Base-by-base conservation (phyloP, 805 yeast species). In the Sungouiozyma intestinalis region DNA sequence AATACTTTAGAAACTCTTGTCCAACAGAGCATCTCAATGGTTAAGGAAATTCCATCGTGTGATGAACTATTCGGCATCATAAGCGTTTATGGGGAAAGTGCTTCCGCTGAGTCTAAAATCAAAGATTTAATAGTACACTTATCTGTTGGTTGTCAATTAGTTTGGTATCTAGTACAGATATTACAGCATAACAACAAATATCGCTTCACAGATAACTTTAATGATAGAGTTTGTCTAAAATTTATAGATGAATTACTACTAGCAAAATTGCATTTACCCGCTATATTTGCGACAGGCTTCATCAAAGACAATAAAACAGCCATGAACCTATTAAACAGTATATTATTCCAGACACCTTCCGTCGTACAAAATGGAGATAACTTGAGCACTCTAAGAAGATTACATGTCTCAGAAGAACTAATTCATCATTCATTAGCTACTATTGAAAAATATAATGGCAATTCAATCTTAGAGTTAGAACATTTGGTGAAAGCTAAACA, bases 251-350 rank as follows among this genome's bases (percentile, higher is more conserved):
- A 76, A 45, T 65, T 84, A 35, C 69, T 65, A 38, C 46, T 61
- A 7, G 55, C 55, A n/a, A 73, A 73, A 0, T 61, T 73, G 40
- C 71, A 74, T 69, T 66, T 67, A 44, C 82, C 79, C 47, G 73
- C 94, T 0, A 47, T 85, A 2, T 82, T 73, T 54, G 79, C 82
- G 2, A 67, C 76, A 34, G 66, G 79, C 15, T 85, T 81, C 52
- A 52, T 84, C 19, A 46, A 48, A 2, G 65, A 74, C 52, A 81
- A 80, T 45, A 52, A 47, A 1, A 52, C 57, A 0, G 74, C 79
- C 3, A 58, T 67, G 47, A 48, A 56, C 1, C 59, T 63, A 18
- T 68, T 83, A 3, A 55, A 58, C 4, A 36, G 41, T 11, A 35
- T 65, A 14, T 36, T 67, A 2, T 47, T 50, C 3, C 50, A 47